These are phyloP conservation scores for Bipolaris sorokiniana DNA, from an alignment of 2,329 filamentous ascomycete species.

Conservation along the genomic window DNA sequence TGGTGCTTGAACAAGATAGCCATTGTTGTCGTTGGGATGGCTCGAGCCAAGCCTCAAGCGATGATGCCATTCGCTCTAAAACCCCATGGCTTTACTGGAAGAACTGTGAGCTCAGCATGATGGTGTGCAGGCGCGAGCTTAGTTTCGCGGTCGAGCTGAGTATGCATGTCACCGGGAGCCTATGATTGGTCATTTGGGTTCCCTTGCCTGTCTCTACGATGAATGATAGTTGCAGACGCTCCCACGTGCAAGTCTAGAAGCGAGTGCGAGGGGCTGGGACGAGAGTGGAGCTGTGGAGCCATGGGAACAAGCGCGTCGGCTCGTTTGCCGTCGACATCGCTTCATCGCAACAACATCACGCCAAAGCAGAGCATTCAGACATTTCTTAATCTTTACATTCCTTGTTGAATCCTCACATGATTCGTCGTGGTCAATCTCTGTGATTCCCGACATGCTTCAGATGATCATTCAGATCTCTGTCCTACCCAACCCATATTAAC, in stretches of 20 bases:
- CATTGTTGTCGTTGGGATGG: not conserved
- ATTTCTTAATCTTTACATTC: slow-evolving; percentile 22
- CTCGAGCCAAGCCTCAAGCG: not conserved
- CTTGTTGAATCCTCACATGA: slow-evolving; percentile 36
- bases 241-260: not conserved
- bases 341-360: not conserved
- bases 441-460: slow-evolving; percentile 36
- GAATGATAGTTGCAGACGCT: no score
- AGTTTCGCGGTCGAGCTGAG: not conserved
- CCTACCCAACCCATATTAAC: slow-evolving; percentile 31
- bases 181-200: not conserved
- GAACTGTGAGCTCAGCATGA: slow-evolving; percentile 3
- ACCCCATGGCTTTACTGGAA: not conserved
- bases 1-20: not conserved
- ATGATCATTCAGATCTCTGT: slow-evolving; percentile 30
- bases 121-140: not conserved
- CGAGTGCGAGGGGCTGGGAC: not conserved
- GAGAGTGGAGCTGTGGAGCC: slow-evolving; percentile 2
- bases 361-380: not conserved
- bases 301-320: slow-evolving; percentile 2
- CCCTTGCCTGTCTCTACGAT: not conserved
- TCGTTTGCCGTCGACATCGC: not conserved
- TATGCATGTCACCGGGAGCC: not conserved
- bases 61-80: no score
- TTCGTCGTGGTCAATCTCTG: slow-evolving; percentile 36